phyloP scores from a whole-genome alignment of 1,284 basidiomycete species.

The Ceratobasidium sp. region DNA sequence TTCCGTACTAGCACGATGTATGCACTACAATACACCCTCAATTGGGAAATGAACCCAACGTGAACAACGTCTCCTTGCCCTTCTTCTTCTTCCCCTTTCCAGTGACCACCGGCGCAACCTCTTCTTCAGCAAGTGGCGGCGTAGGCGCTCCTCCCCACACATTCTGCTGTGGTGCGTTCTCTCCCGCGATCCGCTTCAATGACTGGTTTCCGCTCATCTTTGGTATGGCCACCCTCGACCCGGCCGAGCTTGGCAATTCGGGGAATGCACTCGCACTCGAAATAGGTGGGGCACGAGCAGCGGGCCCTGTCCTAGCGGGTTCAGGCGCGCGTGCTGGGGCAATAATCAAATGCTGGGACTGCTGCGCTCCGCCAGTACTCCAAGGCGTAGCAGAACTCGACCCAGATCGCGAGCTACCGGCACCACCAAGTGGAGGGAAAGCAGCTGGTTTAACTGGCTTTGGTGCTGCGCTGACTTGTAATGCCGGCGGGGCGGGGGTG shows the following conservation, averaged over 20 bases:
- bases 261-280: conserved; percentile 18
- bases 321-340: conserved; percentile 15
- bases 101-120: background rate
- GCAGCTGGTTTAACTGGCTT: conserved; percentile 1
- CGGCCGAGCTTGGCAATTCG: conserved; percentile 8
- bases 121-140: background rate
- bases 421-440: conserved; percentile 29
- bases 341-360: conserved; percentile 9
- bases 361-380: conserved; percentile 1
- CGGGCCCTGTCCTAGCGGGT: background rate
- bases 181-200: conserved; percentile 19
- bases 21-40: background rate
- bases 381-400: conserved; percentile 7
- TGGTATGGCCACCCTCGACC: conserved; percentile 4
- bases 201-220: conserved; percentile 26
- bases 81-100: conserved; percentile 41
- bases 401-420: background rate
- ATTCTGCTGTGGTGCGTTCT: background rate
- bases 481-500: background rate
- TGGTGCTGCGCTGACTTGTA: background rate
- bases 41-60: conserved; percentile 35
- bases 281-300: background rate
- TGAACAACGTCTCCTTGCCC: conserved; percentile 42
- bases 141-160: background rate
- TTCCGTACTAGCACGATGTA: conserved; percentile 8